phyloP scores from a whole-genome alignment of 306 rosid species.

The Prunus salicina region DNA sequence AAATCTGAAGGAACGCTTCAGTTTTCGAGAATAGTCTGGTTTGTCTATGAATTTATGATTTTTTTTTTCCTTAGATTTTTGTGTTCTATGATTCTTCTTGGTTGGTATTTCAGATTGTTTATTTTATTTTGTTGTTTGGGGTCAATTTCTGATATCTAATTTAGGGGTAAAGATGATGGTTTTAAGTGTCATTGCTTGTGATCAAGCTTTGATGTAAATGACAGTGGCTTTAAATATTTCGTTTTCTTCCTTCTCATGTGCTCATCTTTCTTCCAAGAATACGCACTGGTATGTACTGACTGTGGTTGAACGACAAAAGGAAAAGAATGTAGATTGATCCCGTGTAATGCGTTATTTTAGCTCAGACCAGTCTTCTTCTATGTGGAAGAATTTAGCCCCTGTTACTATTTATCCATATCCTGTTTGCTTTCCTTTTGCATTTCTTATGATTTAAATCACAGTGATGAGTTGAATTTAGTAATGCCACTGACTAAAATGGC shows the following conservation, averaged over 20 bases:
- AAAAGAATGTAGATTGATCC: background rate
- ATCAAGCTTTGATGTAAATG: background rate
- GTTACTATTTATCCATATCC: background rate
- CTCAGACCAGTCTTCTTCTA: background rate
- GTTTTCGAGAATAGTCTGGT: too few relatives aligned
- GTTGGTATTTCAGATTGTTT: background rate
- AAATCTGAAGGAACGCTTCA: background rate
- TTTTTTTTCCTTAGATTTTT: background rate
- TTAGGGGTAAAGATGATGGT: background rate
- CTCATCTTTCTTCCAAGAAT: background rate
- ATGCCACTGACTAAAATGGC: background rate
- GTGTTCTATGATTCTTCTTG: background rate
- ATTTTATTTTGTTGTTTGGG: background rate
- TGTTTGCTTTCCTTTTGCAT: background rate
- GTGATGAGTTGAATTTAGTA: background rate
- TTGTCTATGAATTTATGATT: too few relatives aligned
- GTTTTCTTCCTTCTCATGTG: background rate
- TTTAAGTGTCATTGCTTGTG: background rate
- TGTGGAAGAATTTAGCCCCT: background rate
- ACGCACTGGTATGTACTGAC: background rate
- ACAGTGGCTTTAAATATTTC: background rate
- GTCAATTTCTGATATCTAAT: background rate
- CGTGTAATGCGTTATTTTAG: background rate
- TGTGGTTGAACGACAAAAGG: background rate
- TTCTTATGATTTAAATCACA: background rate